Evolutionary conservation across 345 rosid species (phyloP).

Genomic region (Corymbia maculata): DNA sequence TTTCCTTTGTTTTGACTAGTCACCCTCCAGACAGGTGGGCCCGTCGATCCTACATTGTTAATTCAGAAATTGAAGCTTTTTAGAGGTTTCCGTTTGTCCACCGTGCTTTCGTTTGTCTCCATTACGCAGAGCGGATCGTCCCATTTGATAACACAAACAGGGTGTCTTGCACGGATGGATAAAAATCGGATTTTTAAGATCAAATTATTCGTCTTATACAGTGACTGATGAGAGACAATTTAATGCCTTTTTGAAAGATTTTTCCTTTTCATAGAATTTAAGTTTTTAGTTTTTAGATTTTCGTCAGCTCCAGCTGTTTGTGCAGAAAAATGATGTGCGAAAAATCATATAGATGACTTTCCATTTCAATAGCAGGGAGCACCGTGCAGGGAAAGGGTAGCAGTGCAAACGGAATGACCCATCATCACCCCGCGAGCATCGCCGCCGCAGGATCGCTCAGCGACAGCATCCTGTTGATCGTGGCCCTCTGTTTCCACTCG

Average conservation of each 20-base stretch:
- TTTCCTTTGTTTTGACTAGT: not conserved
- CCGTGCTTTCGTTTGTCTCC: not conserved
- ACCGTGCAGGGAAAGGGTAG: conserved; percentile 9
- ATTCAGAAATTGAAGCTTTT: not conserved
- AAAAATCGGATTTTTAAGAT: not conserved
- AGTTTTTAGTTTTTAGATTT: not conserved
- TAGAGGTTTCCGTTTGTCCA: not conserved
- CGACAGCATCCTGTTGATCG: conserved; percentile 60
- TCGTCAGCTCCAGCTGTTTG: not conserved
- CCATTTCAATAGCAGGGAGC: conserved; percentile 4
- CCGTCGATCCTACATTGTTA: not conserved
- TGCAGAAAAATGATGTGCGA: not conserved
- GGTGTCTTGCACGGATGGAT: not conserved
- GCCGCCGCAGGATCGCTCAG: conserved; percentile 34
- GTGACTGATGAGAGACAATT: not conserved
- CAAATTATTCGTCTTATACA: not conserved
- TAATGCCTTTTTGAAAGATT: not conserved
- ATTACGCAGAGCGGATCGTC: not conserved
- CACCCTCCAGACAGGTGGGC: not conserved
- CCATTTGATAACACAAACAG: not conserved
- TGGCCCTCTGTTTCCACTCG: conserved; percentile 85
- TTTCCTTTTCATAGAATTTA: not conserved
- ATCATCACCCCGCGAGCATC: not conserved
- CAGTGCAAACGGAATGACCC: not conserved
- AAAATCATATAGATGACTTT: not conserved